These are phyloP conservation scores for Gyrodon lividus DNA, from an alignment of 768 basidiomycete species.

Conservation along the genomic window DNA sequence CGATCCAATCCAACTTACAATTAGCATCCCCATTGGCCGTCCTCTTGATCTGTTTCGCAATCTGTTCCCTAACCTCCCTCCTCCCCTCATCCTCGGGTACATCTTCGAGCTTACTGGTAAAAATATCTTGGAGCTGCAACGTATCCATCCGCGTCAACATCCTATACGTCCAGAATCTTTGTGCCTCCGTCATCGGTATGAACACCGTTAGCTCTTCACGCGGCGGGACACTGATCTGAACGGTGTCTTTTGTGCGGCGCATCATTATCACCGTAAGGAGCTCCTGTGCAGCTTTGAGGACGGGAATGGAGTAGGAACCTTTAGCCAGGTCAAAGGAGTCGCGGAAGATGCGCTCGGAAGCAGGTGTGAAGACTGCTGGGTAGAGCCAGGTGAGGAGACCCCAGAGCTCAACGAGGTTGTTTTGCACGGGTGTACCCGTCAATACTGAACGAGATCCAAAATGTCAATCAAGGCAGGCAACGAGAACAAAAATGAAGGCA, in stretches of 20 bases:
- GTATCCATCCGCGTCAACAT: slow-evolving; percentile 53
- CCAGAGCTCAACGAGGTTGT: slow-evolving; percentile 61
- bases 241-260: slow-evolving; percentile 54
- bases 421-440: slow-evolving; percentile 75
- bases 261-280: slow-evolving; percentile 56
- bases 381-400: slow-evolving; percentile 54
- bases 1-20: slow-evolving; percentile 21
- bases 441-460: slow-evolving; percentile 41
- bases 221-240: slow-evolving; percentile 52
- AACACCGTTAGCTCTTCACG: slow-evolving; percentile 57
- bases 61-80: slow-evolving; percentile 38
- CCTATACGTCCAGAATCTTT: slow-evolving; percentile 61
- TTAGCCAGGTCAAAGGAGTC: slow-evolving; percentile 51
- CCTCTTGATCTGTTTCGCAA: slow-evolving; percentile 39
- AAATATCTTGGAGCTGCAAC: slow-evolving; percentile 48
- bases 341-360: slow-evolving; percentile 48
- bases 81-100: slow-evolving; percentile 34
- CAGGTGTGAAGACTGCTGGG: slow-evolving; percentile 48
- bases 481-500: not conserved
- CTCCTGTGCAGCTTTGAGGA: slow-evolving; percentile 47
- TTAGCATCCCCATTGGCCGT: slow-evolving; percentile 30
- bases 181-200: slow-evolving; percentile 56
- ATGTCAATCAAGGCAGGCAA: not conserved
- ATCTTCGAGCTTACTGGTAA: slow-evolving; percentile 33
- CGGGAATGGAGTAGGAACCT: slow-evolving; percentile 50